Percentiles rank a stretch among this genome's conserved stretches.
phyloP scores from a whole-genome alignment of 192 early-diverging fungal species.

The Lobulomyces angularis region DNA sequence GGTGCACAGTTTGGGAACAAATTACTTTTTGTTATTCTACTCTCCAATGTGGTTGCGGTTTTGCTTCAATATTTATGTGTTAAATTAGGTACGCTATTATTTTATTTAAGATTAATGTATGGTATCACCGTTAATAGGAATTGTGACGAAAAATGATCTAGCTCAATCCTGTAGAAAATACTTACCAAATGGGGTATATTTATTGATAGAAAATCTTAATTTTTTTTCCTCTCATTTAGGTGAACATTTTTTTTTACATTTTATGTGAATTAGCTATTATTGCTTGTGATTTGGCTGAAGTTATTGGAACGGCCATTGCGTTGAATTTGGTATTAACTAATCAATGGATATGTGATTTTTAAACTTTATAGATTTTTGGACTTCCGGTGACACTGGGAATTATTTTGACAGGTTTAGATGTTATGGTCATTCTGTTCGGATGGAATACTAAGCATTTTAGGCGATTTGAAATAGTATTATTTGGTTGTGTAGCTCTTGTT shows the following conservation, averaged over 20 bases:
- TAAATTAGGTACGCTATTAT: constrained; percentile 65
- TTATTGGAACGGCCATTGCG: constrained; percentile 81
- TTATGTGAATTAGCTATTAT: constrained; percentile 67
- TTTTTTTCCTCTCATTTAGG: too few relatives aligned
- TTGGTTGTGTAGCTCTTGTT: constrained; percentile 45
- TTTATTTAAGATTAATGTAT: too few relatives aligned
- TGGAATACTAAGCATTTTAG: constrained; percentile 47
- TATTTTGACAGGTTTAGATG: background rate
- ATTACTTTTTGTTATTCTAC: constrained; percentile 57
- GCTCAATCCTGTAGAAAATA: constrained; percentile 54
- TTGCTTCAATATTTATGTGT: constrained; percentile 65
- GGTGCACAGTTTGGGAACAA: constrained; percentile 64
- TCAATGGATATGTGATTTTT: constrained; percentile 55
- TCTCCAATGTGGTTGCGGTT: constrained; percentile 64
- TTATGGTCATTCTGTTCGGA: constrained; percentile 19
- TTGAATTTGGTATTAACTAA: constrained; percentile 61
- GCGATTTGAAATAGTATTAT: constrained; percentile 55
- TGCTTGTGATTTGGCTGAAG: constrained; percentile 73
- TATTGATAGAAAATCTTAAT: too few relatives aligned
- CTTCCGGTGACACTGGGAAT: background rate
- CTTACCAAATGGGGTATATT: constrained; percentile 38
- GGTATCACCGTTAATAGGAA: too few relatives aligned
- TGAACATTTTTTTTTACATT: constrained; percentile 55
- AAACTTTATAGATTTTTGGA: too few relatives aligned
- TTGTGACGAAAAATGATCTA: constrained; percentile 60